These are phyloP conservation scores for Picochlorum sp. DNA, from an alignment of 139 green algal species.

Conservation along the genomic window DNA sequence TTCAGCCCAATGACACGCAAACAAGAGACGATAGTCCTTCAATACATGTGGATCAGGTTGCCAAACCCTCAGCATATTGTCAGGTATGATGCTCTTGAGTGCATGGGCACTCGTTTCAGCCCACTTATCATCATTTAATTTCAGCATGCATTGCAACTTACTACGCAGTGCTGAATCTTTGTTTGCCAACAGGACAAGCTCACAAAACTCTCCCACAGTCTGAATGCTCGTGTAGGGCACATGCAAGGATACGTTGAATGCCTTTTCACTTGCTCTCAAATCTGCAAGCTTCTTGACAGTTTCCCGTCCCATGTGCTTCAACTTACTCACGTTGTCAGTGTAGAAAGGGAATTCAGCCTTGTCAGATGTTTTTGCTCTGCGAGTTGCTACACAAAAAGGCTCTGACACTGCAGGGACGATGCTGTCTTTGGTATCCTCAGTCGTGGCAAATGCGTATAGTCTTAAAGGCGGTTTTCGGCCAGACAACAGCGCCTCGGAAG, in stretches of 20 bases:
- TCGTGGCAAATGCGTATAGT: constrained; percentile 48
- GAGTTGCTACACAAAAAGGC: constrained; percentile 74
- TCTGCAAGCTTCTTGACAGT: constrained; percentile 84
- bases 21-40: constrained; percentile 58
- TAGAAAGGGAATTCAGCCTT: constrained; percentile 83
- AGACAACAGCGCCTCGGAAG: constrained; percentile 71
- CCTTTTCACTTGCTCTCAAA: constrained; percentile 42
- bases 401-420: constrained; percentile 50
- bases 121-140: constrained; percentile 88
- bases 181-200: constrained; percentile 68
- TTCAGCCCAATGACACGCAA: constrained; percentile 61
- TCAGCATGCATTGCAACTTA: constrained; percentile 76
- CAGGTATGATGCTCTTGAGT: constrained; percentile 67
- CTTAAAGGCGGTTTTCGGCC: constrained; percentile 83
- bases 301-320: constrained; percentile 89
- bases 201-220: constrained; percentile 68
- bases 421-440: neutral
- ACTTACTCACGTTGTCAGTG: constrained; percentile 76
- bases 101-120: constrained; percentile 79
- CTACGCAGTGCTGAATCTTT: constrained; percentile 69
- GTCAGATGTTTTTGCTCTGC: constrained; percentile 61
- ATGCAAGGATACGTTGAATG: constrained; percentile 44
- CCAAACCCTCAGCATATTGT: constrained; percentile 75
- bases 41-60: constrained; percentile 56
- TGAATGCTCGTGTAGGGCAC: constrained; percentile 56